phyloP scores from a whole-genome alignment of 805 yeast species.

The Starmerella stigmatis region DNA sequence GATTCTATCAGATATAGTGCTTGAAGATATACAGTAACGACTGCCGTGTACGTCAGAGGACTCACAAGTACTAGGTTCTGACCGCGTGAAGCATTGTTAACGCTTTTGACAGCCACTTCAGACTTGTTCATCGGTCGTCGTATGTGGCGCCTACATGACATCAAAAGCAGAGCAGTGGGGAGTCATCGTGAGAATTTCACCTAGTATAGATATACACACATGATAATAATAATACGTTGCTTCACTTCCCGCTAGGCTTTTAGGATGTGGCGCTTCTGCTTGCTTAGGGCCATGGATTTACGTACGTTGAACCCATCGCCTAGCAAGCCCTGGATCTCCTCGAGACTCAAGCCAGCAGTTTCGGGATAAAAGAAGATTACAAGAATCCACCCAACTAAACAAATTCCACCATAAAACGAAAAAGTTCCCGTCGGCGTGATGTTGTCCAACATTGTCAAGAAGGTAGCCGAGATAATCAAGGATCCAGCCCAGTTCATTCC shows the following conservation, averaged over 20 bases:
- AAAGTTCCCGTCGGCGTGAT: constrained; percentile 95
- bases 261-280: constrained; percentile 21
- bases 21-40: no score
- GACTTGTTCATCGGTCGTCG: no score
- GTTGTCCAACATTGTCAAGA: constrained; percentile 84
- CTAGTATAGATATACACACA: background rate
- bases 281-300: constrained; percentile 46
- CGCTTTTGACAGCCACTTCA: no score
- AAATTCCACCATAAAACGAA: constrained; percentile 75
- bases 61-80: no score
- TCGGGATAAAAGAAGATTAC: constrained; percentile 86
- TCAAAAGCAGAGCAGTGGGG: no score
- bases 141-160: no score
- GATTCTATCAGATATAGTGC: background rate
- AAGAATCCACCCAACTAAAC: constrained; percentile 59
- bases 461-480: constrained; percentile 78
- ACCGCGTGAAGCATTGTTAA: no score
- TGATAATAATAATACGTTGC: background rate
- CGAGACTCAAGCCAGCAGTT: constrained; percentile 77
- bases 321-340: constrained; percentile 76
- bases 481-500: constrained; percentile 96
- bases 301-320: constrained; percentile 80
- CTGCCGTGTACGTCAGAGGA: no score
- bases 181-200: no score
- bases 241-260: background rate